Evolutionary conservation across 2,329 filamentous ascomycete species (phyloP).

Genomic region (Lachnellula hyalina): DNA sequence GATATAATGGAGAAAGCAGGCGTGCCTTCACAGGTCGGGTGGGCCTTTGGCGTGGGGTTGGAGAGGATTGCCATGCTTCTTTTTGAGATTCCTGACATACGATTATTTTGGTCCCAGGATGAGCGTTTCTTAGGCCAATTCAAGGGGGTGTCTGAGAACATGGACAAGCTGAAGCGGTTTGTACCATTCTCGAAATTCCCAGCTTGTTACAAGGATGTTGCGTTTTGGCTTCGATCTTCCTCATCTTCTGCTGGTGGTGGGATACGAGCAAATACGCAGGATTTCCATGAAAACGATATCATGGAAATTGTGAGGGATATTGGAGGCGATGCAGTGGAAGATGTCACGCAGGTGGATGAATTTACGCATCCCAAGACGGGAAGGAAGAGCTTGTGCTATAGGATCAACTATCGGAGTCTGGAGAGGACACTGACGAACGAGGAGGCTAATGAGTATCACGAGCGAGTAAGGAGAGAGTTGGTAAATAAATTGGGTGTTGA

Average conservation of each 20-base stretch:
- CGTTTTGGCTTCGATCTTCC: constrained; percentile 72
- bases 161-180: constrained; percentile 56
- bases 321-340: constrained; percentile 79
- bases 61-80: constrained; percentile 97
- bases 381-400: constrained; percentile 80
- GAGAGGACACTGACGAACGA: constrained; percentile 84
- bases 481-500: constrained; percentile 72
- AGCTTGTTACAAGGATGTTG: constrained; percentile 83
- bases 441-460: constrained; percentile 74
- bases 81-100: constrained; percentile 93
- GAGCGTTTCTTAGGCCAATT: constrained; percentile 85
- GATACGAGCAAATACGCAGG: constrained; percentile 35
- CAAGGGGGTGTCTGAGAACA: constrained; percentile 49
- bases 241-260: constrained; percentile 44
- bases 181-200: constrained; percentile 89
- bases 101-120: constrained; percentile 91
- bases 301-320: constrained; percentile 91
- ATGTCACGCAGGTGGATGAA: constrained; percentile 77
- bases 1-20: constrained; percentile 72
- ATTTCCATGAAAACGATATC: constrained; percentile 90
- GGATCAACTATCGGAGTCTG: constrained; percentile 88
- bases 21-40: constrained; percentile 71
- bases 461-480: constrained; percentile 58
- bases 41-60: constrained; percentile 92
- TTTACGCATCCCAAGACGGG: constrained; percentile 85